Base-by-base conservation (phyloP, 2,329 filamentous ascomycete species). In the Colletotrichum acutatum region DNA sequence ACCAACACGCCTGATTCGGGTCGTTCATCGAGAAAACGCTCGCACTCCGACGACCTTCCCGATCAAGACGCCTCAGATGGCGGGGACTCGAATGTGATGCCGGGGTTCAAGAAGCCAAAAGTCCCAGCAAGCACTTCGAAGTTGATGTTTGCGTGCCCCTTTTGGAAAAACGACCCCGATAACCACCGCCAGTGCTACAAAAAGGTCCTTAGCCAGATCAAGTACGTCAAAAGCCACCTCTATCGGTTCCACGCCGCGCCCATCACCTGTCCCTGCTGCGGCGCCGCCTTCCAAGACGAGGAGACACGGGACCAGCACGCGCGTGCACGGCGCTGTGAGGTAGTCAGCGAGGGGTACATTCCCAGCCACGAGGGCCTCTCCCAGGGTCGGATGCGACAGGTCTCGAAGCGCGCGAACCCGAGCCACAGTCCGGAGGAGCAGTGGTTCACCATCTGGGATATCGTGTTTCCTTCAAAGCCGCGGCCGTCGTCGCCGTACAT, bases 171-270 rank as follows among this genome's bases (percentile, higher is more conserved):
- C n/a, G 77, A 80, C 28, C 76, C 75, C 1, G 68, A 74, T 3
- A 66, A 72, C 11, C 76, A 82, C 72, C 73, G 77, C 5, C 64
- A 75, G 14, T 82, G 80, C 65, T 80, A 78, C 54, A 72, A 67
- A 16, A 78, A 76, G n/a, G 77, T 76, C 37, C 67, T 82, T n/a
- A 71, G 68, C 8, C 71, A 72, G 6, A 76, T 80, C n/a, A 75
- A 77, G 22, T 77, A 80, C 32, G 78, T 81, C 16, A 80, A 82
- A 58, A 78, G 80, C 12, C 80, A 81, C 24, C 58, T 81, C 5
- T 57, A 57, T 8, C 69, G 77, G 42, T 76, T 71, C n/a, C 79
- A 80, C 52, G 70, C 75, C 26, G 76, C 76, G 19, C 75, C 76
- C 6, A 77, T 78, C 63, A 78, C 78, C 42, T 80, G 79, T n/a